A percentile compares a stretch with the other conserved stretches of the same genome.
Conservation (phyloP, 352 stramenopile genomes). For the Phytophthora gonapodyides region DNA sequence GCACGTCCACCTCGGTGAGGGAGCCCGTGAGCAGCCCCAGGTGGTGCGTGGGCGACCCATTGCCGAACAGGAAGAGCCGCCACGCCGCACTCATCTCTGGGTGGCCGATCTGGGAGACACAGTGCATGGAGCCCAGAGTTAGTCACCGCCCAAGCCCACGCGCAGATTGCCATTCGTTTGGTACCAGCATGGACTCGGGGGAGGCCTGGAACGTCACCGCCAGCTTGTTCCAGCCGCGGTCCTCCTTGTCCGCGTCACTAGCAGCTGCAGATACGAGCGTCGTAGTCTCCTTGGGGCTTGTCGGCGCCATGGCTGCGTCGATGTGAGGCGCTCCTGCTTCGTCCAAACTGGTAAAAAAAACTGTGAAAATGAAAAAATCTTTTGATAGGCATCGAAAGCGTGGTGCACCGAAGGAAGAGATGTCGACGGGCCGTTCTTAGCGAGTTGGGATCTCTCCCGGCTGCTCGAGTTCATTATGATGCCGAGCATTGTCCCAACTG, state of each 20-base stretch:
- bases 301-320: constrained; percentile 11
- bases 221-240: constrained; percentile 42
- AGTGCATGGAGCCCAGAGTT: constrained; percentile 6
- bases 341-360: too few species aligned
- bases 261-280: constrained; percentile 4
- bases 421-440: too few species aligned
- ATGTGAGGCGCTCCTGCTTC: constrained; percentile 21
- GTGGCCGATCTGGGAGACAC: constrained; percentile 50
- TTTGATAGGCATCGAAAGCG: too few species aligned
- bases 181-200: constrained; percentile 55
- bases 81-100: constrained; percentile 71
- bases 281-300: constrained; percentile 4
- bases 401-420: too few species aligned
- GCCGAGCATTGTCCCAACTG: too few species aligned
- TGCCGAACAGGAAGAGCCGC: constrained; percentile 83
- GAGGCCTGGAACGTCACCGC: constrained; percentile 39
- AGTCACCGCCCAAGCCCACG: constrained; percentile 7
- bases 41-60: constrained; percentile 84
- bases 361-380: too few species aligned
- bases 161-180: not conserved
- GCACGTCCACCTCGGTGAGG: constrained; percentile 79
- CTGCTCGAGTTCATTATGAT: too few species aligned
- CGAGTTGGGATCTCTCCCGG: too few species aligned
- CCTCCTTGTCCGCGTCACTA: constrained; percentile 11
- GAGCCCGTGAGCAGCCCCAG: constrained; percentile 76